Evolutionary conservation across 495 filamentous ascomycete species (phyloP), one percentile per base, ranked within the genome.

Genomic region (Penicillium subrubescens): DNA sequence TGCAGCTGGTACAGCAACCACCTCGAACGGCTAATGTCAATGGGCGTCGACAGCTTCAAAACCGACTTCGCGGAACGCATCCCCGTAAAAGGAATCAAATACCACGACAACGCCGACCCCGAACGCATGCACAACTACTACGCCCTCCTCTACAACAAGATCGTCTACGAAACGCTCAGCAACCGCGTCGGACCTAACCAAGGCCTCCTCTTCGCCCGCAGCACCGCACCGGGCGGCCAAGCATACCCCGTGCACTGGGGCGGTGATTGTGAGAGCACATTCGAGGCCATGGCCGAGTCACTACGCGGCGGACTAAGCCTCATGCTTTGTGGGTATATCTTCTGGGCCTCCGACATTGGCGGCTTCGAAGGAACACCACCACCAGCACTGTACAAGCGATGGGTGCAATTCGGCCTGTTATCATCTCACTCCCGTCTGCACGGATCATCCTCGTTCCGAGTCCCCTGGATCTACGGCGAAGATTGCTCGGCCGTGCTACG

Each of bases 11-110:
- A 83, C 67, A 74, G 73, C 60, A 63, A 63, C 3, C 87, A 88
- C 64, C 73, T 91, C 10, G 77, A 86, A 34, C 76, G 73, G 2
- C 83, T 91, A 2, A 87, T 89, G 70, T 83, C 88, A 52, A 81
- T 84, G 61, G 89, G 89, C 11, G 82, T 92, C 53, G 87, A 91
- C 75, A 82, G 81, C 54, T 85, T 91, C 82, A 91, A 91, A 70
- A 90, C 89, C 17, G 89, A 92, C 73, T 91, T 91, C 64, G 88
- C 88, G 17, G 89, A 91, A 73, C 81, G 89, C 35, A 89, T 91
- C 54, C 89, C 89, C 0, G 80, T 82, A n/a, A 76, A 80, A 27
- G 84, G 87, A 64, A 83, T 91, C 12, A 67, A 79, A 43, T 89
- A 86, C 82, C 79, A 79, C 63, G 84, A 87, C 70, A 73, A 75